phyloP scores from a whole-genome alignment of 192 early-diverging fungal species.

The Linnemannia elongata region DNA sequence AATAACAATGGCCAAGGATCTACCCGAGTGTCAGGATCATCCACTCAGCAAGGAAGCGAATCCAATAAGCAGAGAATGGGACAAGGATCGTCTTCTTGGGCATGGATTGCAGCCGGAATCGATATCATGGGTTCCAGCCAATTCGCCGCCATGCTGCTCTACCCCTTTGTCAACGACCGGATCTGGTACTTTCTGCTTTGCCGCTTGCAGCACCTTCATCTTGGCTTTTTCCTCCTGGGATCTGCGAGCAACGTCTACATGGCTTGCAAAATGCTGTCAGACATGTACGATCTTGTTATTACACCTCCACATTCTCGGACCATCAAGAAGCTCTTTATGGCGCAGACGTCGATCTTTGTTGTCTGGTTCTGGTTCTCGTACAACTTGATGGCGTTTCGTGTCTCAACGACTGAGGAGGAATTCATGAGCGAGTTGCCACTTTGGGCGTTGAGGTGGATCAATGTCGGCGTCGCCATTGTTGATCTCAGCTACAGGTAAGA shows the following conservation, averaged over 20 bases:
- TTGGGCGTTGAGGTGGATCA: conserved; percentile 70
- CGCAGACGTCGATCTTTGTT: conserved; percentile 58
- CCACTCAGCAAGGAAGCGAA: neutral
- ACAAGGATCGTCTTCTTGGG: conserved; percentile 16
- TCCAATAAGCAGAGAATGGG: neutral
- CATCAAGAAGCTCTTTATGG: conserved; percentile 60
- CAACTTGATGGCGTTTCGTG: conserved; percentile 65
- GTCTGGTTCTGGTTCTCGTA: conserved; percentile 70
- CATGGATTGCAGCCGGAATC: conserved; percentile 32
- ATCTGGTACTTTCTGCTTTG: conserved; percentile 64
- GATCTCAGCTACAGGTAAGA: conserved; percentile 59
- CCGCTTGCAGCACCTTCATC: conserved; percentile 64
- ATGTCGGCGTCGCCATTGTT: conserved; percentile 66
- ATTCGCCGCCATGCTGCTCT: conserved; percentile 42
- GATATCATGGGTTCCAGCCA: conserved; percentile 45
- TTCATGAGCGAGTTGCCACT: conserved; percentile 68
- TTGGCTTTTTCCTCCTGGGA: conserved; percentile 71
- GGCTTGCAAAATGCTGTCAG: conserved; percentile 65
- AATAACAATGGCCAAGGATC: neutral
- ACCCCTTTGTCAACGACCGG: conserved; percentile 64
- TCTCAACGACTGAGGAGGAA: conserved; percentile 57
- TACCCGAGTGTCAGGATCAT: neutral
- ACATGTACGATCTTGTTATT: conserved; percentile 68
- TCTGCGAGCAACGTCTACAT: conserved; percentile 66
- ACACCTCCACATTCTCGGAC: conserved; percentile 39